A percentile compares a stretch with the other conserved stretches of the same genome.
Conservation (phyloP, 1,284 basidiomycete species). For the Fomitopsis palustris region DNA sequence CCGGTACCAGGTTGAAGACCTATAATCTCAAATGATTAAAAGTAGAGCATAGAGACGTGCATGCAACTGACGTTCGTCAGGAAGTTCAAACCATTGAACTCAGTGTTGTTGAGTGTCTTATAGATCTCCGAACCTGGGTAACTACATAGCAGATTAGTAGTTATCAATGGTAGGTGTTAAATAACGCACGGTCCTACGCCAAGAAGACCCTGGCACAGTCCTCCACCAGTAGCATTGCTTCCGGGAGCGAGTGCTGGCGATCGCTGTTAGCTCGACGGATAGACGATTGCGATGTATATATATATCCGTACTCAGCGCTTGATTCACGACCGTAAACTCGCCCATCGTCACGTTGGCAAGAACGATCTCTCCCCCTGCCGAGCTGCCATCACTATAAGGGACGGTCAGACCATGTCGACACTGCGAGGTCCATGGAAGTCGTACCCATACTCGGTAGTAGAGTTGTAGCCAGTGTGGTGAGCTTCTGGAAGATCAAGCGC, state of each 20-base stretch:
- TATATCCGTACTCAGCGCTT: background rate
- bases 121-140: background rate
- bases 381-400: background rate
- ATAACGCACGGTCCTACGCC: background rate
- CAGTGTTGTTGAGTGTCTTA: background rate
- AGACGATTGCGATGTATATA: no score
- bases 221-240: background rate
- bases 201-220: background rate
- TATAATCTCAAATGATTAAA: background rate
- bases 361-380: background rate
- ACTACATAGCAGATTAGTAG: background rate
- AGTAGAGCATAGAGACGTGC: background rate
- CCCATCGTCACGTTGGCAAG: slow-evolving; percentile 1
- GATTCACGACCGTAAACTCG: slow-evolving; percentile 1
- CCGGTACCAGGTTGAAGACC: background rate
- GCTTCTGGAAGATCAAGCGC: background rate
- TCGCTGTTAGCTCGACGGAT: background rate
- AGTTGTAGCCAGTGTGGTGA: background rate
- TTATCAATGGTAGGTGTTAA: no score
- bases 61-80: background rate
- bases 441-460: background rate
- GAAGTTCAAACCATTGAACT: background rate
- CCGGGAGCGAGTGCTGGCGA: background rate
- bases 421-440: background rate
- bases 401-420: background rate